Evolutionary conservation across 345 rosid species (phyloP).

Genomic region (Lepidium sativum): DNA sequence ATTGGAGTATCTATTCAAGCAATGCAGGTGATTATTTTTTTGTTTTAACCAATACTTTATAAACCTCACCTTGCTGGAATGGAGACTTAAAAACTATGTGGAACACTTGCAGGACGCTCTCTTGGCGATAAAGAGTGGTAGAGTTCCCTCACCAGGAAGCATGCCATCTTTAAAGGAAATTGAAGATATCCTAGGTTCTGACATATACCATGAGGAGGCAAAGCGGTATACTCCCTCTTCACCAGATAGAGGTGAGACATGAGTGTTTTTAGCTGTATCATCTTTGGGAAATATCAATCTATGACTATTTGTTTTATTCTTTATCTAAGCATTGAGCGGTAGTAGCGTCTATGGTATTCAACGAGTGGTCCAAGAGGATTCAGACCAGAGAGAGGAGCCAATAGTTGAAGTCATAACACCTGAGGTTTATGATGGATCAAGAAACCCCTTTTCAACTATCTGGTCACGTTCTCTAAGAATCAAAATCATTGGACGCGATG

Average conservation of each 20-base stretch:
- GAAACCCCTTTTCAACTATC: constrained; percentile 58
- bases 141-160: constrained; percentile 90
- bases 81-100: constrained; percentile 4
- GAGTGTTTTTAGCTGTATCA: neutral
- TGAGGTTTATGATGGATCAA: constrained; percentile 47
- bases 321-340: constrained; percentile 30
- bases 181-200: constrained; percentile 66
- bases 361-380: constrained; percentile 42
- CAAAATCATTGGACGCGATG: constrained; percentile 79
- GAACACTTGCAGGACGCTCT: constrained; percentile 56
- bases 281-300: constrained; percentile 19
- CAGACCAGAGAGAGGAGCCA: constrained; percentile 47
- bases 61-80: neutral
- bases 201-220: constrained; percentile 69
- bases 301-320: neutral
- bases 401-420: constrained; percentile 85
- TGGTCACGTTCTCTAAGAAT: constrained; percentile 84
- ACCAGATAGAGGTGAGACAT: constrained; percentile 43
- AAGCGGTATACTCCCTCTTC: constrained; percentile 44
- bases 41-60: neutral
- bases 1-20: constrained; percentile 83
- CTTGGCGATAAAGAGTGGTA: constrained; percentile 73
- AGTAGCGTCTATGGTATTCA: constrained; percentile 37
- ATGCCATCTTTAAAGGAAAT: constrained; percentile 80
- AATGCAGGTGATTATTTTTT: constrained; percentile 59